Percentiles rank a stretch among this genome's conserved stretches.
phyloP scores from a whole-genome alignment of 345 rosid genomes.

The Boechera stricta region DNA sequence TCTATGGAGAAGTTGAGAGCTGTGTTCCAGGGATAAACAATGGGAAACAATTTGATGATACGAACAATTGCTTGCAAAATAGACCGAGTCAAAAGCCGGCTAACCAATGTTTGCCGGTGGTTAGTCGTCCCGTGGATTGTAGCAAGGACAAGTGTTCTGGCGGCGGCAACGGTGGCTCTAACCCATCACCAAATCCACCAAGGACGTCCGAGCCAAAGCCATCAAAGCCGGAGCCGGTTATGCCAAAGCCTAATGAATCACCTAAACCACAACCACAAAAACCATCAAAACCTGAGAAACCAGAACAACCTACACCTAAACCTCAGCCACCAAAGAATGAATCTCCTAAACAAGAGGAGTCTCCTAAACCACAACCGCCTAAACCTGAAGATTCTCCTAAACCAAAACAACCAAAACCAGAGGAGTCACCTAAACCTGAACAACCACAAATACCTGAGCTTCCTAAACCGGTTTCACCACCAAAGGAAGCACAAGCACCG shows the following conservation, averaged over 20 bases:
- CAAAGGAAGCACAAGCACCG: conserved; percentile 11
- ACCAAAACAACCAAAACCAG: conserved; percentile 19
- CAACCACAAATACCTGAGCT: conserved; percentile 28
- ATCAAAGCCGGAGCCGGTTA: conserved; percentile 16
- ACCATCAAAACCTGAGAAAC: conserved; percentile 29
- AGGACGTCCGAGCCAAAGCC: conserved; percentile 14
- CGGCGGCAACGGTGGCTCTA: conserved; percentile 10
- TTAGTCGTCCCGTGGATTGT: conserved; percentile 62
- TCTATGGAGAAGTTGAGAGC: conserved; percentile 56
- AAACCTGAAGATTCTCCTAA: conserved; percentile 20
- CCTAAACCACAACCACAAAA: conserved; percentile 30
- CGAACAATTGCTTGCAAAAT: conserved; percentile 54
- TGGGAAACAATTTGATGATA: conserved; percentile 51
- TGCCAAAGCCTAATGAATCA: conserved; percentile 25
- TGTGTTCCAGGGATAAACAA: conserved; percentile 50
- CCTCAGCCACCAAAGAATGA: conserved; percentile 26
- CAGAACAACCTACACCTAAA: conserved; percentile 32
- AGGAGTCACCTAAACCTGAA: conserved; percentile 24
- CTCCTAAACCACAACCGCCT: conserved; percentile 22
- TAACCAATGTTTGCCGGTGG: conserved; percentile 52
- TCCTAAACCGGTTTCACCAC: conserved; percentile 34
- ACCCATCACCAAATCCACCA: conserved; percentile 33
- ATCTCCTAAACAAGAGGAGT: conserved; percentile 31
- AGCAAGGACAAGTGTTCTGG: conserved; percentile 55
- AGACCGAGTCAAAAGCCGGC: conserved; percentile 54